Base-by-base conservation (phyloP, 805 yeast genomes). In the Lachancea sp. region DNA sequence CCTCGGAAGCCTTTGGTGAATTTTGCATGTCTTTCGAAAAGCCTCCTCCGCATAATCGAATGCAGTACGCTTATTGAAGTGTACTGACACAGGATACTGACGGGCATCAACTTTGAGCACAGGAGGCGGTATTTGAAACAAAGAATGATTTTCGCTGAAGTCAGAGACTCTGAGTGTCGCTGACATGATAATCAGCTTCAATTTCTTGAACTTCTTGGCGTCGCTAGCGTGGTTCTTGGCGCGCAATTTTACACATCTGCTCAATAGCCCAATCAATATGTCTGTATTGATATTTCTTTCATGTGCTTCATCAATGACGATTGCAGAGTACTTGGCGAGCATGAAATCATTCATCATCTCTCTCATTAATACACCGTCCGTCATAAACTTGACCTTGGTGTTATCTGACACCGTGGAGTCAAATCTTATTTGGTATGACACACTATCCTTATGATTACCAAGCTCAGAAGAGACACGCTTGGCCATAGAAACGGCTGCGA, bases 251-350 rank as follows among this genome's bases (percentile, higher is more conserved):
- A 88, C 77, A 15, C 90, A 83, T 54, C 99, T 79, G 59, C 96
- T 87, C 42, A 93, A 70, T 83, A 93, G 85, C 39, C 99, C 99
- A 50, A 93, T 89, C 46, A 93, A 71, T 39, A 93, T 91, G 66
- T 93, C 99, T 0, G 99, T 93, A 60, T 93, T 93, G 49, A 91
- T 81, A 60, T 89, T 91, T 62, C 99, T 78, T 65, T 93, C 99
- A 63, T 93, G 99, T 0, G 99, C 99, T 66, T 93, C 99, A 69
- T 93, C 99, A 48, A 93, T 86, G 22, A 95, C 75, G 37, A 93
- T 74, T 0, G 85, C 82, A 0, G 97, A 89, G 62, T 93, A 93
- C 57, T 85, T 86, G 30, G 78, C 73, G 41, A 95, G 69, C 50
- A 83, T 67, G 49, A 93, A 83, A 58, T 93, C 99, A 1, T 77